Base-by-base conservation (phyloP, 164 flowering plant genomes). In the Nelumbo lutea region DNA sequence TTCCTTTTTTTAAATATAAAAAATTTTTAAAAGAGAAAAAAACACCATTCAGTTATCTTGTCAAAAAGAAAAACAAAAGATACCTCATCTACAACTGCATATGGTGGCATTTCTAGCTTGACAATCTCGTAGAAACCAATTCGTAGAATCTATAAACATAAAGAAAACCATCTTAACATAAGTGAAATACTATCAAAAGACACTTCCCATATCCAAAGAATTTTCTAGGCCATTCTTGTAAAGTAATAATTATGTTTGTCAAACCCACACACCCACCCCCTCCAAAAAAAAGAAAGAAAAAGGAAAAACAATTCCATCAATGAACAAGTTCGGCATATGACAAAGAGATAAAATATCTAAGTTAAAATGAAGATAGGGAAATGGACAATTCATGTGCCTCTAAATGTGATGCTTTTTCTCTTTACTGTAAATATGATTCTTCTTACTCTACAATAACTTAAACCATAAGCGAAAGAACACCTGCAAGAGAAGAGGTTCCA, bases 81-180 rank as follows among this genome's bases (percentile, higher is more conserved):
- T 79, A 93, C 98, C 98, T 93, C 97, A 79, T 93, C 84, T 57
- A 93, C 97, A 76, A 87, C 98, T 77, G 98, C 98, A 86, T 93
- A 87, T 62, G 94, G 77, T 41, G 98, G 98, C 91, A 90, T 87
- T 53, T 90, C 88, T n/a, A 89, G 86, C 83, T 93, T 89, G 67
- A 90, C 75, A 73, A 93, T 87, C 87, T 93, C 98, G 66, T 90
- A 93, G 77, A 78, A 79, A 70, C 96, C 98, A 68, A 93, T 89
- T 67, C 98, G 88, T 50, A 93, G 97, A 76, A 93, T 93, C 98
- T 93, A 65, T 6, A 75, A 70, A 62, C 66, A 70, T 9, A 59
- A 58, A 58, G 9, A 69, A 42, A 47, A 67, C 42, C 63, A 53
- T 9, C 3, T 53, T 11, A 53, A 13, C 3, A 10, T 53, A 53